Conservation (phyloP, 2,329 filamentous ascomycete species). For the Fusarium abutilonis region DNA sequence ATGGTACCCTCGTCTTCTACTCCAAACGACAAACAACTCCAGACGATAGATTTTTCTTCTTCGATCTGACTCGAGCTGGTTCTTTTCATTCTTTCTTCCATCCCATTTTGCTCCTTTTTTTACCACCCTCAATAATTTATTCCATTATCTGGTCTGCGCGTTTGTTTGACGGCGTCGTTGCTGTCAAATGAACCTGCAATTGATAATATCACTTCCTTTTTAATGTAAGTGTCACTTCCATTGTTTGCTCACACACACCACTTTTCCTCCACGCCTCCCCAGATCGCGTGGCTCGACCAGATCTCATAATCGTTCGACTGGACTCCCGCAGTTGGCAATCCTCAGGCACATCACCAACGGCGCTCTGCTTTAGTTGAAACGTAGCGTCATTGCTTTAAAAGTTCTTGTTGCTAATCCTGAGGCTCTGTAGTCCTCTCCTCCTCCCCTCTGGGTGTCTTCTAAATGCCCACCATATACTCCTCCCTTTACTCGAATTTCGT, state of each 20-base stretch:
- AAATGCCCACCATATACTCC: slow-evolving; percentile 85
- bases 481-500: slow-evolving; percentile 82
- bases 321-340: slow-evolving; percentile 29
- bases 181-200: slow-evolving; percentile 99
- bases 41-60: slow-evolving; percentile 42
- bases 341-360: slow-evolving; percentile 35
- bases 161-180: slow-evolving; percentile 85
- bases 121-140: slow-evolving; percentile 34
- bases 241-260: slow-evolving; percentile 23
- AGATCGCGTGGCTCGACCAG: slow-evolving; percentile 44
- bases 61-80: slow-evolving; percentile 31
- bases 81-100: slow-evolving; percentile 38
- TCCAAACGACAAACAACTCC: slow-evolving; percentile 39
- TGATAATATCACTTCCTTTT: slow-evolving; percentile 66
- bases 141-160: slow-evolving; percentile 68
- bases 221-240: slow-evolving; percentile 63
- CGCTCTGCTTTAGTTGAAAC: slow-evolving; percentile 15
- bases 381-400: slow-evolving; percentile 4
- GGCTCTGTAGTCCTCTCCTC: slow-evolving; percentile 59
- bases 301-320: slow-evolving; percentile 46
- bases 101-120: slow-evolving; percentile 23
- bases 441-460: slow-evolving; percentile 71
- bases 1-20: slow-evolving; percentile 41
- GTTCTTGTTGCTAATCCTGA: slow-evolving; percentile 41
- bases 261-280: slow-evolving; percentile 32